These are phyloP conservation scores for Termitomyces sp. DNA, from an alignment of 768 basidiomycete genomes.

Conservation along the genomic window DNA sequence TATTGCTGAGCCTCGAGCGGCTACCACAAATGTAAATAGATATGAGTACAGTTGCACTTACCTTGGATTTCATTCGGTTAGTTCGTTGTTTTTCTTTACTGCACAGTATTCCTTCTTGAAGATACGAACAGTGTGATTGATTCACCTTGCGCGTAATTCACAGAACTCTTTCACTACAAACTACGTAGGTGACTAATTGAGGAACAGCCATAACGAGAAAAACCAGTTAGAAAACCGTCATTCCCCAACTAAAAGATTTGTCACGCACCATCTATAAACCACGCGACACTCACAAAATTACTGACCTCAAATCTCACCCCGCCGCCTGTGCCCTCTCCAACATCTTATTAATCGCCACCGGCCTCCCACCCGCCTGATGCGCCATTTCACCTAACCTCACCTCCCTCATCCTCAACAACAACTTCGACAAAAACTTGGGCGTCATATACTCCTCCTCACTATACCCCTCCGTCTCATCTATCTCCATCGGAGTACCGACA, in stretches of 20 bases:
- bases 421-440: constrained; percentile 49
- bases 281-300: neutral
- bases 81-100: neutral
- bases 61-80: neutral
- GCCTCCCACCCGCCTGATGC: constrained; percentile 43
- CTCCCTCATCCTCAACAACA: constrained; percentile 69
- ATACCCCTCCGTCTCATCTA: constrained; percentile 15
- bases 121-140: neutral
- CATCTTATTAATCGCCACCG: constrained; percentile 64
- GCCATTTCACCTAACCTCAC: constrained; percentile 53
- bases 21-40: neutral
- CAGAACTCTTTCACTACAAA: neutral
- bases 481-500: constrained; percentile 27
- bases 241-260: too few species aligned
- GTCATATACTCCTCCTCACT: constrained; percentile 41
- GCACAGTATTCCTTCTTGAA: neutral
- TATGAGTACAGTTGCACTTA: too few species aligned
- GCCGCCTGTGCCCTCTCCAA: constrained; percentile 69
- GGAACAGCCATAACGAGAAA: neutral
- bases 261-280: too few species aligned
- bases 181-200: neutral
- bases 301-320: constrained; percentile 26
- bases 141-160: too few species aligned
- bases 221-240: too few species aligned
- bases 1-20: neutral